These are phyloP conservation scores for Neofusicoccum laricinum DNA, from an alignment of 2,329 filamentous ascomycete genomes.

Conservation along the genomic window DNA sequence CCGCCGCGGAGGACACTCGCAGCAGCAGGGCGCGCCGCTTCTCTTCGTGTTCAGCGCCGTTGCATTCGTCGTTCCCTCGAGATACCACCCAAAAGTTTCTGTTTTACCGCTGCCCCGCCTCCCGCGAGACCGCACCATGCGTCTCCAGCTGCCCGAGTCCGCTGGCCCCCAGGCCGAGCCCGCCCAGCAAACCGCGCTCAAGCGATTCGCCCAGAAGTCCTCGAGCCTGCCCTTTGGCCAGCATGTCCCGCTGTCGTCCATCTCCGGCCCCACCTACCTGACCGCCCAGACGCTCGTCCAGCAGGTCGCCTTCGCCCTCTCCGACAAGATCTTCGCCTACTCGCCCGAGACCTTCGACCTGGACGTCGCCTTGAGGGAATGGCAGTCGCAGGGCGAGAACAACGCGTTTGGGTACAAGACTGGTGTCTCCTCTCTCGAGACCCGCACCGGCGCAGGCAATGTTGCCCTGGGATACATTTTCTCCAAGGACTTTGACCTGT, in stretches of 20 bases:
- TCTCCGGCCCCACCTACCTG: slow-evolving; percentile 86
- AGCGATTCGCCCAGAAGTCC: slow-evolving; percentile 42
- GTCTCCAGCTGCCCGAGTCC: slow-evolving; percentile 36
- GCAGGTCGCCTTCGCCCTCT: slow-evolving; percentile 91
- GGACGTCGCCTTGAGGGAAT: slow-evolving; percentile 76
- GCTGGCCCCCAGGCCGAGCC: slow-evolving; percentile 33
- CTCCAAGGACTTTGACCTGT: slow-evolving; percentile 91
- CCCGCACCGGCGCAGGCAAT: slow-evolving; percentile 81
- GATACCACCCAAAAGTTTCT: slow-evolving; percentile 6
- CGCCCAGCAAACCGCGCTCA: slow-evolving; percentile 23
- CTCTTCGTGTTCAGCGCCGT: not conserved
- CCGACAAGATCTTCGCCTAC: slow-evolving; percentile 96
- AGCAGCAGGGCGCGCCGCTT: not conserved
- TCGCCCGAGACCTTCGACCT: slow-evolving; percentile 92
- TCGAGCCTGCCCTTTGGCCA: slow-evolving; percentile 54
- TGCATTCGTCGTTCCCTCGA: not conserved
- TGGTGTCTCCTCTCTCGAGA: slow-evolving; percentile 76
- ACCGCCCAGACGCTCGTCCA: slow-evolving; percentile 92
- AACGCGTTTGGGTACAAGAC: slow-evolving; percentile 84
- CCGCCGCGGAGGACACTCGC: not conserved
- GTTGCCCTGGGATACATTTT: slow-evolving; percentile 97
- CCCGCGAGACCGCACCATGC: slow-evolving; percentile 26
- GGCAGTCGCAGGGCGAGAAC: slow-evolving; percentile 65
- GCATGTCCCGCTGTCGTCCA: slow-evolving; percentile 51
- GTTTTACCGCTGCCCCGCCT: not conserved